A percentile compares a stretch with the other conserved stretches of the same genome.
Conservation (phyloP, 2,329 filamentous ascomycete species). For the Davidsoniella australis region DNA sequence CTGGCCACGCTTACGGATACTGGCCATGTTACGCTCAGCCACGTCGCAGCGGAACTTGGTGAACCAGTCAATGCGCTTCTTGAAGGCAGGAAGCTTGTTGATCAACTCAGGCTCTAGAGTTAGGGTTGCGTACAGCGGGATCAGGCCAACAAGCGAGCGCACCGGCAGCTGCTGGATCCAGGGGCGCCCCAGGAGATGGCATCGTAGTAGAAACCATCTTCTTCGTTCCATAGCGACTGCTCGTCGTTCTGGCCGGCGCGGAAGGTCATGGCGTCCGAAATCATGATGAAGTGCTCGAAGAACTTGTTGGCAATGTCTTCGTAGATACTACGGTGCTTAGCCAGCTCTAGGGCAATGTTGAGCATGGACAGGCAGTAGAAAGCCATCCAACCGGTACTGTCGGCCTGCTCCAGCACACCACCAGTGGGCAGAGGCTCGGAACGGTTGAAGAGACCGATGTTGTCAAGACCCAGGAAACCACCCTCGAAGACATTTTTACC, state of each 20-base stretch:
- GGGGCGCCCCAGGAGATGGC: conserved; percentile 87
- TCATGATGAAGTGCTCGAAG: conserved; percentile 96
- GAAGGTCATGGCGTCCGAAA: conserved; percentile 93
- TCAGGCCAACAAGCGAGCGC: conserved; percentile 79
- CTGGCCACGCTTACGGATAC: conserved; percentile 78
- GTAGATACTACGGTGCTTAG: conserved; percentile 87
- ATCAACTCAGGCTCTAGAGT: conserved; percentile 89
- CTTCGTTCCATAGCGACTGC: conserved; percentile 85
- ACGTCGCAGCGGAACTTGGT: conserved; percentile 73
- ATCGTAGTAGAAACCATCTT: conserved; percentile 97
- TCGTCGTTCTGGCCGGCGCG: conserved; percentile 52
- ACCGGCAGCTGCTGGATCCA: conserved; percentile 88
- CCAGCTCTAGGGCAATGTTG: conserved; percentile 87
- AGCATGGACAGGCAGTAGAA: conserved; percentile 95
- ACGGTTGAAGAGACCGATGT: conserved; percentile 93
- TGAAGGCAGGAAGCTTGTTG: conserved; percentile 81
- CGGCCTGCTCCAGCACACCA: conserved; percentile 84
- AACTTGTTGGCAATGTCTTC: conserved; percentile 97
- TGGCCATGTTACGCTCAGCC: conserved; percentile 85
- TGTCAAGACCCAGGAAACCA: conserved; percentile 87
- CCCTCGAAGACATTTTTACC: conserved; percentile 97
- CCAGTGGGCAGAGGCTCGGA: conserved; percentile 89
- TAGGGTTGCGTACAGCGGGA: conserved; percentile 80
- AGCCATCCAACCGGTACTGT: conserved; percentile 98
- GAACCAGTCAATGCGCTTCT: conserved; percentile 87